A percentile compares a stretch with the other conserved stretches of the same genome.
Evolutionary conservation across 2,329 filamentous ascomycete species (phyloP).

Genomic region (Chrysosphaeria jannelii): DNA sequence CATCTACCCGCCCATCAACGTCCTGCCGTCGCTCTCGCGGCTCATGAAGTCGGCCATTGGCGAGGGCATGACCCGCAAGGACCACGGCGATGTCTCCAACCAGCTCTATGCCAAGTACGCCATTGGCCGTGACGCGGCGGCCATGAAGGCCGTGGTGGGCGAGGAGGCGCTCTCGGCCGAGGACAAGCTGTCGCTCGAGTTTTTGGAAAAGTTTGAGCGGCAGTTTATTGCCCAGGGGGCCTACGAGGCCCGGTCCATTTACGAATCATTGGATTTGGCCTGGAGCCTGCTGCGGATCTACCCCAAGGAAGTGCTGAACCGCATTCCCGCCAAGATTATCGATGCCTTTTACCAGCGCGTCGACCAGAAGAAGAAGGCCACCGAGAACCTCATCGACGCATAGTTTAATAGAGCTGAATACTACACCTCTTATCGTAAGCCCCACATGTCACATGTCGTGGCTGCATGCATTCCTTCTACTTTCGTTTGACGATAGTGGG

Average conservation of each 20-base stretch:
- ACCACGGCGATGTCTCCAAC: slow-evolving; percentile 96
- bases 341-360: slow-evolving; percentile 58
- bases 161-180: slow-evolving; percentile 88
- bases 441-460: too few species aligned
- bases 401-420: too few species aligned
- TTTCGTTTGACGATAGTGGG: background rate
- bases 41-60: slow-evolving; percentile 99
- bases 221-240: slow-evolving; percentile 77
- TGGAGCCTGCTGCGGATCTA: slow-evolving; percentile 94
- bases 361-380: slow-evolving; percentile 26
- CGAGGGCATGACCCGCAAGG: slow-evolving; percentile 83
- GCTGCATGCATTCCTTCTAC: background rate
- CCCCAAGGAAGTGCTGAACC: slow-evolving; percentile 92
- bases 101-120: slow-evolving; percentile 99
- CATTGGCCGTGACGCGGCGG: slow-evolving; percentile 89
- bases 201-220: slow-evolving; percentile 93
- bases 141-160: slow-evolving; percentile 98
- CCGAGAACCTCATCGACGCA: slow-evolving; percentile 11
- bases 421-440: too few species aligned
- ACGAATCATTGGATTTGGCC: slow-evolving; percentile 78
- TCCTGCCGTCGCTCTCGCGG: slow-evolving; percentile 86
- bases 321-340: slow-evolving; percentile 58
- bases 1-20: slow-evolving; percentile 96
- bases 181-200: slow-evolving; percentile 95
- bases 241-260: slow-evolving; percentile 78